A percentile compares a stretch with the other conserved stretches of the same genome.
Conservation (phyloP, 768 basidiomycete genomes). For the Lactarius hatsudake region DNA sequence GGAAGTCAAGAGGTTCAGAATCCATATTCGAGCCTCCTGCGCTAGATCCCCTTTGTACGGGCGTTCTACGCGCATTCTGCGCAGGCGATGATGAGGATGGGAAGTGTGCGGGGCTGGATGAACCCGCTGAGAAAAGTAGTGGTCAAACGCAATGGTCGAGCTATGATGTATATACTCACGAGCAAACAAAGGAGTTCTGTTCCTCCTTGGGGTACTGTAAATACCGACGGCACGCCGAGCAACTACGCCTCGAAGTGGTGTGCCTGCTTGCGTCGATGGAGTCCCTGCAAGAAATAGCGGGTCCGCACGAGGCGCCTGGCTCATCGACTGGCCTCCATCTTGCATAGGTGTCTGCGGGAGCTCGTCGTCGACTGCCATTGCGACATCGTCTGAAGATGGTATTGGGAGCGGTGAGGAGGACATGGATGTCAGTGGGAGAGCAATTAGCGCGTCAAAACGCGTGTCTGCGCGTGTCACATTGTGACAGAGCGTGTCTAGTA, state of each 20-base stretch:
- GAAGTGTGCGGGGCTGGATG: constrained; percentile 35
- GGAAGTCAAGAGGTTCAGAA: constrained; percentile 70
- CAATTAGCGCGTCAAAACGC: constrained; percentile 22
- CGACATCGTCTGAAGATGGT: constrained; percentile 26
- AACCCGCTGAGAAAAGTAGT: constrained; percentile 14
- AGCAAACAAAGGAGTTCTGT: constrained; percentile 23
- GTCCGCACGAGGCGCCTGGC: constrained; percentile 20
- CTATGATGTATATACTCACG: constrained; percentile 13
- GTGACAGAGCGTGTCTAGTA: constrained; percentile 22
- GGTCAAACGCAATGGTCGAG: neutral
- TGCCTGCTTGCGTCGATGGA: constrained; percentile 24
- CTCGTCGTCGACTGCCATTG: constrained; percentile 21
- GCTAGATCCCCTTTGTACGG: constrained; percentile 22
- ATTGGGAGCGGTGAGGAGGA: constrained; percentile 27
- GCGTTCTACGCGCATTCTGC: constrained; percentile 29
- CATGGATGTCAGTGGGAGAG: constrained; percentile 16
- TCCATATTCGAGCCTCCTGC: constrained; percentile 30
- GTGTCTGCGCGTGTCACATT: constrained; percentile 17
- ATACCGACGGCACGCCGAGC: constrained; percentile 26
- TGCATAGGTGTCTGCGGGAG: constrained; percentile 22
- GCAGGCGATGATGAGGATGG: constrained; percentile 31
- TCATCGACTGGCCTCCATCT: constrained; percentile 38
- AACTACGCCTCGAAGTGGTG: constrained; percentile 20
- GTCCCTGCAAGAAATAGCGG: constrained; percentile 27
- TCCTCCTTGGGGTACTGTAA: constrained; percentile 27